phyloP scores from a whole-genome alignment of 306 rosid species.

The Fragaria ananassa region DNA sequence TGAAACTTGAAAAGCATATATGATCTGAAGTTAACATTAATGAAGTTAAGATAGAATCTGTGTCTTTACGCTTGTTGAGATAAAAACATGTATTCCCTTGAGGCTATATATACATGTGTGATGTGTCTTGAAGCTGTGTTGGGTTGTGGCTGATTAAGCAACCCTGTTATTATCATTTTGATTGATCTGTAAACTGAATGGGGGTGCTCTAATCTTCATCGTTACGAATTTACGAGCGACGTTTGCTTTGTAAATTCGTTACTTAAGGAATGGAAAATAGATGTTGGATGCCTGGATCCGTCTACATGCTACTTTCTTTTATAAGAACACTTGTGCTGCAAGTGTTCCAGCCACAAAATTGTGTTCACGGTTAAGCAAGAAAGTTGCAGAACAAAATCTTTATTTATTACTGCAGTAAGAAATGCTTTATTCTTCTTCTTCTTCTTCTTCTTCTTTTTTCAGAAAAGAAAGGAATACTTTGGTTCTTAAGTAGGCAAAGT shows the following conservation, averaged over 20 bases:
- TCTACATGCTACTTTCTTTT: background rate
- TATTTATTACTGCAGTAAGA: background rate
- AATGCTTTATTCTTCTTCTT: too few relatives aligned
- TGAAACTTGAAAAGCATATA: background rate
- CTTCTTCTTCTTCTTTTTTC: too few relatives aligned
- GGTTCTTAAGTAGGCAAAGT: conserved; percentile 14
- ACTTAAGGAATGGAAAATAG: background rate
- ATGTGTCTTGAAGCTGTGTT: too few relatives aligned
- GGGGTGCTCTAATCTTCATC: too few relatives aligned
- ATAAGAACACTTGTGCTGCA: background rate
- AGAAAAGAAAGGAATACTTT: background rate
- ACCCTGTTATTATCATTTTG: too few relatives aligned
- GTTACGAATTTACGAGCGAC: too few relatives aligned
- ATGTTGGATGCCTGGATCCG: background rate
- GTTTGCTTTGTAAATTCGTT: background rate
- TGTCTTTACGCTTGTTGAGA: background rate
- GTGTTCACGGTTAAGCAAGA: background rate
- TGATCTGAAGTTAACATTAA: background rate
- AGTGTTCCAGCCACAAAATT: background rate
- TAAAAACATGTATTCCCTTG: too few relatives aligned
- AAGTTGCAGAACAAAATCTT: background rate
- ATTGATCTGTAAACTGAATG: too few relatives aligned
- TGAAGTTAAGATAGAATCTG: too few relatives aligned
- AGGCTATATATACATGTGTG: too few relatives aligned
- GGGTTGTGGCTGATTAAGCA: too few relatives aligned